phyloP scores from a whole-genome alignment of 2,329 filamentous ascomycete genomes.

The Aspergillus nomiae region DNA sequence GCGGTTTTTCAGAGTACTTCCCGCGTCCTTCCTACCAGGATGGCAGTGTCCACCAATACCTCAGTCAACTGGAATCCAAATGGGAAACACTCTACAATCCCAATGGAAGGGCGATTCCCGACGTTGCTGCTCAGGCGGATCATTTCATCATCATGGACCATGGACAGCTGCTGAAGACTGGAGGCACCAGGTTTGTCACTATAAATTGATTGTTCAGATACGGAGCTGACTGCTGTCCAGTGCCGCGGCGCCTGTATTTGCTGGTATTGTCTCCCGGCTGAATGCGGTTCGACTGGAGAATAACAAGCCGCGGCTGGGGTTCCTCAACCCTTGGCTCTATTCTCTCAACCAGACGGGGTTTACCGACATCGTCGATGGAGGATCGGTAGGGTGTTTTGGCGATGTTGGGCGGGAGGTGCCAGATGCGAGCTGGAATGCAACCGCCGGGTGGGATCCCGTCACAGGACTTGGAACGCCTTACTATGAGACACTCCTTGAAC shows the following conservation, averaged over 20 bases:
- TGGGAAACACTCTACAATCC: slow-evolving; percentile 52
- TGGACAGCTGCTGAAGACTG: slow-evolving; percentile 39
- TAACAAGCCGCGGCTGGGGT: slow-evolving; percentile 58
- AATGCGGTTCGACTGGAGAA: slow-evolving; percentile 63
- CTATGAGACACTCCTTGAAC: slow-evolving; percentile 18
- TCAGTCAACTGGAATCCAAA: slow-evolving; percentile 42
- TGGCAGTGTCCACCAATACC: slow-evolving; percentile 46
- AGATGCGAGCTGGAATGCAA: slow-evolving; percentile 55
- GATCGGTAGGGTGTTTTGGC: slow-evolving; percentile 49
- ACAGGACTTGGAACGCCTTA: slow-evolving; percentile 42
- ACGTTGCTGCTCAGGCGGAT: slow-evolving; percentile 60
- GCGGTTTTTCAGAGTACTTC: slow-evolving; percentile 54
- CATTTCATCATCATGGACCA: slow-evolving; percentile 45
- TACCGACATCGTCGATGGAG: slow-evolving; percentile 53
- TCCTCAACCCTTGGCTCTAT: slow-evolving; percentile 66
- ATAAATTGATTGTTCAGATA: no score
- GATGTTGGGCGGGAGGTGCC: slow-evolving; percentile 43
- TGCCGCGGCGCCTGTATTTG: slow-evolving; percentile 64
- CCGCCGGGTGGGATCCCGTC: slow-evolving; percentile 53
- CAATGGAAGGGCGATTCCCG: slow-evolving; percentile 62
- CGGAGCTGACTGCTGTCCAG: slow-evolving; percentile 21
- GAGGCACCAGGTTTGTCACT: slow-evolving; percentile 50
- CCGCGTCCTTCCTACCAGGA: slow-evolving; percentile 51
- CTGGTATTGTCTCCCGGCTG: slow-evolving; percentile 63
- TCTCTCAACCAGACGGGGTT: slow-evolving; percentile 45